A percentile compares a stretch with the other conserved stretches of the same genome.
Conservation (phyloP, 2,329 filamentous ascomycete genomes). For the Canariomyces notabilis region DNA sequence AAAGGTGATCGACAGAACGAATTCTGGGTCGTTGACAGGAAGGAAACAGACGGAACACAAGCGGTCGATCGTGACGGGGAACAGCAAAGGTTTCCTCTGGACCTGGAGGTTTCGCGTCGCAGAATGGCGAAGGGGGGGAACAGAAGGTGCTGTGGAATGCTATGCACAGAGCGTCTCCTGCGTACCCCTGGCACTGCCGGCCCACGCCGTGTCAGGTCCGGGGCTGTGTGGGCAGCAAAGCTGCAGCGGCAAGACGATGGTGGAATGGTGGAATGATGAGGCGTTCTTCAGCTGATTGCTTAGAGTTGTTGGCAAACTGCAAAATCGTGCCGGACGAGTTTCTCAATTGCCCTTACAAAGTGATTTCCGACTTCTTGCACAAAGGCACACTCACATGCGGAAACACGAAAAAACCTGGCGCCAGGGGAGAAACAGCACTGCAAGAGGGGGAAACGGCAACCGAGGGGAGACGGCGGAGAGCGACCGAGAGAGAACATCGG, state of each 20-base stretch:
- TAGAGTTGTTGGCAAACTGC: not conserved
- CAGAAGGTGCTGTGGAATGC: conserved; percentile 7
- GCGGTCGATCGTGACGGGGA: conserved; percentile 24
- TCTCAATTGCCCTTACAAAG: not conserved
- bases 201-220: conserved; percentile 8
- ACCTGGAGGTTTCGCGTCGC: conserved; percentile 36
- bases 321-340: conserved; percentile 12
- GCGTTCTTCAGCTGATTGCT: not conserved
- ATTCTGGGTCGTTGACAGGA: conserved; percentile 25
- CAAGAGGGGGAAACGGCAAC: too few species aligned
- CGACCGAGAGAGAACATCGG: conserved; percentile 13
- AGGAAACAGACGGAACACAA: conserved; percentile 17
- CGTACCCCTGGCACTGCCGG: conserved; percentile 18
- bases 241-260: conserved; percentile 1
- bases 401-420: conserved; percentile 4
- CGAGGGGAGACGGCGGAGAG: conserved; percentile 13
- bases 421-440: conserved; percentile 9
- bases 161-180: conserved; percentile 18
- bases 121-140: conserved; percentile 29
- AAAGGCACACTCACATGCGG: not conserved
- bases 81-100: conserved; percentile 30
- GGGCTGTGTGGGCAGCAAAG: conserved; percentile 8
- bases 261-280: not conserved
- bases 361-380: not conserved
- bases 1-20: conserved; percentile 36